phyloP scores from a whole-genome alignment of 2,329 filamentous ascomycete species.

The Stachybotrys echinatus region DNA sequence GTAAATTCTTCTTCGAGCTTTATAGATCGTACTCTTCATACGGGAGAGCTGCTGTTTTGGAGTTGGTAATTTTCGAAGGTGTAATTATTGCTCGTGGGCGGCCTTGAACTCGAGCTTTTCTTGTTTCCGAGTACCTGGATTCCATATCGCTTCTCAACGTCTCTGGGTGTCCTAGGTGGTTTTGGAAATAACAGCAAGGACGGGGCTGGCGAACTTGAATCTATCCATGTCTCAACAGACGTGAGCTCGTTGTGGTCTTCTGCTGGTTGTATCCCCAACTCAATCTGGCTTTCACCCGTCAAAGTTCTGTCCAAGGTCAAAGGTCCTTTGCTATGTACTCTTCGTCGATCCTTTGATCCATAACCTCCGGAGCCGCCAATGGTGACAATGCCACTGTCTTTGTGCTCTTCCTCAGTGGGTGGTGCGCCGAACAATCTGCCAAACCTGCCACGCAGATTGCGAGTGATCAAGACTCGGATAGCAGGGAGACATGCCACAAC shows the following conservation, averaged over 20 bases:
- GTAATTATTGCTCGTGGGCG: not conserved
- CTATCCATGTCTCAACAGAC: not conserved
- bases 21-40: too few relatives aligned
- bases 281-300: not conserved
- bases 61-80: too few relatives aligned
- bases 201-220: too few relatives aligned
- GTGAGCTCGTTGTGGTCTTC: not conserved
- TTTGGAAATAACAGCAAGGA: too few relatives aligned
- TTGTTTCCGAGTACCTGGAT: not conserved
- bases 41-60: too few relatives aligned
- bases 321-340: not conserved
- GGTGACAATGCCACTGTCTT: not conserved
- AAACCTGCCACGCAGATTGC: conserved; percentile 1
- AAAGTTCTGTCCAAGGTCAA: not conserved
- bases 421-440: not conserved
- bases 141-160: not conserved
- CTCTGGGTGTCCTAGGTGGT: too few relatives aligned
- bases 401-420: not conserved
- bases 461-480: conserved; percentile 23
- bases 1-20: too few relatives aligned
- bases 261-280: not conserved
- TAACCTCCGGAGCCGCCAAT: not conserved
- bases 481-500: conserved; percentile 35
- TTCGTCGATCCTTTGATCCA: not conserved
- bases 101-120: not conserved